Base-by-base conservation (phyloP, 2,329 filamentous ascomycete species). In the Cladosporium sp. region DNA sequence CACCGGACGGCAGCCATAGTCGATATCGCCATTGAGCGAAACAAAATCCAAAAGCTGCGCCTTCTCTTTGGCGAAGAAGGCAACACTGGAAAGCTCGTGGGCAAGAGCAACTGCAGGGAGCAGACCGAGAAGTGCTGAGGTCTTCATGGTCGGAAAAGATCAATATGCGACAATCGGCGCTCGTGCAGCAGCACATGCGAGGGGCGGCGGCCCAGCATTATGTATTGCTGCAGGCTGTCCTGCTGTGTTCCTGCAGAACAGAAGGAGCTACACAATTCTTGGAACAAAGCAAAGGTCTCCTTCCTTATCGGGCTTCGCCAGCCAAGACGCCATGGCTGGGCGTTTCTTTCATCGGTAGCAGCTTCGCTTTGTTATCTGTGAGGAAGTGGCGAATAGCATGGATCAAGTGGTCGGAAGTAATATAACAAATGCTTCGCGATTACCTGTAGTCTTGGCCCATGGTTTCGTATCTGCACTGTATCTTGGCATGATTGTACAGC, bases 1-100 rank as follows among this genome's bases (percentile, higher is more conserved):
- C 59, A 69, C 60, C n/a, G 70, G 66, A 55, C 69, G 62, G 64
- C 70, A 72, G 40, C 70, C 70, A 59, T 72, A 68, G 62, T 72
- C 70, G 60, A 69, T 70, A 8, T 69, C 71, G 54, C 69, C 69
- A 49, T 73, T 73, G 60, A 37, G 8, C 4, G 66, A 66, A 14
- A 73, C 70, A 25, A 73, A 67, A 38, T 72, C 70, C 17, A 61
- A 55, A 43, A 72, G 72, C 60, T 73, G 69, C 5, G 59, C 63
- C 20, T 49, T 56, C 15, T 56, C 42, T 49, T 56, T 56, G 7
- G 54, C 54, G 22, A 56, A 56, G 36, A 56, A 56, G 9, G 54
- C 54, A 30, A 56, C 54, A 8, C 54, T 56, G 4, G 42, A 49
- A 9, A 56, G 30, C 9, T 56, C 28, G 11, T 30, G 12, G 2